Conservation (phyloP, 768 basidiomycete species). For the Clavulina sp. region DNA sequence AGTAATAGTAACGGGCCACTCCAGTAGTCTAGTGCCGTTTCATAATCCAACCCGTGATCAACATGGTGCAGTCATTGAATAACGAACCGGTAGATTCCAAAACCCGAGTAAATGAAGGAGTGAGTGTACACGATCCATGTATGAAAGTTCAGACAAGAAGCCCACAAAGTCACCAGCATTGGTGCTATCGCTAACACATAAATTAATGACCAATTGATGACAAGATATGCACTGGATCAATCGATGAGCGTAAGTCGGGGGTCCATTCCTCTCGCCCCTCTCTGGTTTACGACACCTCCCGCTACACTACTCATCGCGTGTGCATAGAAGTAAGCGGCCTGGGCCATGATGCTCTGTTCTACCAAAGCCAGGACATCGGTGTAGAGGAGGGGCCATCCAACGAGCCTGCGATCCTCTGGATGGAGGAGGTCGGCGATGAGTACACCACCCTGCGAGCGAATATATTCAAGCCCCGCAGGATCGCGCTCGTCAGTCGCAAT, state of each 20-base stretch:
- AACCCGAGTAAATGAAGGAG: no score
- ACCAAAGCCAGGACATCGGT: slow-evolving; percentile 15
- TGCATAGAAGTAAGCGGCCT: slow-evolving; percentile 12
- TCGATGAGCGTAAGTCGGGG: slow-evolving; percentile 21
- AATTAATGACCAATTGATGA: no score
- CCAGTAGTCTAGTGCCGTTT: no score
- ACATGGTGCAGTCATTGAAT: no score
- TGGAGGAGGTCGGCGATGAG: slow-evolving; percentile 28
- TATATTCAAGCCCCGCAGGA: slow-evolving; percentile 17
- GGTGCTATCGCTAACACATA: no score
- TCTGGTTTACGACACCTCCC: slow-evolving; percentile 23
- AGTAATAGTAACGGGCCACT: no score
- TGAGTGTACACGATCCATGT: no score
- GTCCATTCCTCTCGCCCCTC: slow-evolving; percentile 23
- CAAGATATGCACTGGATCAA: no score
- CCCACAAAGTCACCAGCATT: no score
- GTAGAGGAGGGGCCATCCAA: slow-evolving; percentile 12
- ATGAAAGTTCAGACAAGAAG: no score
- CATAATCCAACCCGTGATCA: no score
- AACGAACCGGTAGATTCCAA: no score
- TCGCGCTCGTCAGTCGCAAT: slow-evolving; percentile 27
- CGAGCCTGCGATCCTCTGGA: slow-evolving; percentile 19
- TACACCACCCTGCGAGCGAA: slow-evolving; percentile 23
- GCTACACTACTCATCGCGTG: slow-evolving; percentile 12
- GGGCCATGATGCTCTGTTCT: slow-evolving; percentile 14